Conservation (phyloP, 2,329 filamentous ascomycete genomes). For the Teratosphaeria nubilosa region DNA sequence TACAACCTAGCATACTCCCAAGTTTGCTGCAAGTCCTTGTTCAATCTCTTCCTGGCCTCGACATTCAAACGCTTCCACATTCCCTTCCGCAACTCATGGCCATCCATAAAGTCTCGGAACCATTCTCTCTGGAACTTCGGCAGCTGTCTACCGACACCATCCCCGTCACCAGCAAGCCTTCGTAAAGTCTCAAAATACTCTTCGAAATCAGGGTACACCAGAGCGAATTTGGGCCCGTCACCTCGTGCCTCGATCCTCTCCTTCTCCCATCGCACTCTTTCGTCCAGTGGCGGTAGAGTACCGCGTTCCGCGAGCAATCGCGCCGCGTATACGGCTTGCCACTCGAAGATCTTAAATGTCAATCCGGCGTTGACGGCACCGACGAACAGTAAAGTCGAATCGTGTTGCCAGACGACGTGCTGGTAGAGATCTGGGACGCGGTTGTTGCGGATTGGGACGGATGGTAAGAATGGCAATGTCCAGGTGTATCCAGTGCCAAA, state of each 20-base stretch:
- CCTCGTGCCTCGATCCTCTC: not conserved
- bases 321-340: not conserved
- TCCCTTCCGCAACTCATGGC: not conserved
- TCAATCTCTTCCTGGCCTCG: not conserved
- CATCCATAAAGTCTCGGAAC: not conserved
- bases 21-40: not conserved
- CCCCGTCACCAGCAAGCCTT: not conserved
- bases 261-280: not conserved
- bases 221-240: not conserved
- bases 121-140: not conserved
- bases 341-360: not conserved
- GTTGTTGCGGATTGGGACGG: conserved; percentile 44
- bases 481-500: conserved; percentile 59
- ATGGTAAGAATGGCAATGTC: conserved; percentile 51
- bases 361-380: conserved; percentile 37
- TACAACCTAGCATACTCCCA: not conserved
- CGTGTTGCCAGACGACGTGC: conserved; percentile 46
- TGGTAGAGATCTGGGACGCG: conserved; percentile 48
- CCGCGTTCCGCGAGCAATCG: not conserved
- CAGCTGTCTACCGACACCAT: not conserved
- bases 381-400: conserved; percentile 48
- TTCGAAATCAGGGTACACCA: not conserved
- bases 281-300: not conserved
- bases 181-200: not conserved
- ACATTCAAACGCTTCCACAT: not conserved